Conservation (phyloP, 306 rosid genomes). For the Pachyrhizus erosus region DNA sequence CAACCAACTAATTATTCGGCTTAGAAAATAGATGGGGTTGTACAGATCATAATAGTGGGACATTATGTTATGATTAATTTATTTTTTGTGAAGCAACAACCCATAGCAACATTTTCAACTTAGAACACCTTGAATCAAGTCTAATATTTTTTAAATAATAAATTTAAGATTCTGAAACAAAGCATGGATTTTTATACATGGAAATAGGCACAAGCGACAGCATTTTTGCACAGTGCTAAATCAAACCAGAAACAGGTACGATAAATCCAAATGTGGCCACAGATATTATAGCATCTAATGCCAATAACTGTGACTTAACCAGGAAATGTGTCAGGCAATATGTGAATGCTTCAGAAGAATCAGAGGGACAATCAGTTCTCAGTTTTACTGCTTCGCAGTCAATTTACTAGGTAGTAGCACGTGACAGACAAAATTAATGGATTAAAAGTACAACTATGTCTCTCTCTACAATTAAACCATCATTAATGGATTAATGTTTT, state of each 20-base stretch:
- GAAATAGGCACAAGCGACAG: slow-evolving; percentile 26
- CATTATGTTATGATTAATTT: slow-evolving; percentile 34
- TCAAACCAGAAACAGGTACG: slow-evolving; percentile 38
- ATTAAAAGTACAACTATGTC: slow-evolving; percentile 18
- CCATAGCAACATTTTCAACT: too few species aligned
- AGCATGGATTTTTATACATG: slow-evolving; percentile 17
- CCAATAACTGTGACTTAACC: neutral
- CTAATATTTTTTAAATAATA: neutral
- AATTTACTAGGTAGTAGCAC: slow-evolving; percentile 18
- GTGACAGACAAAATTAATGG: neutral
- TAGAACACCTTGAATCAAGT: neutral
- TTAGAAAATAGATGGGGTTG: neutral
- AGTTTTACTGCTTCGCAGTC: slow-evolving; percentile 27
- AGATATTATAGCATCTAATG: slow-evolving; percentile 40
- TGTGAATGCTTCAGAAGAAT: slow-evolving; percentile 33
- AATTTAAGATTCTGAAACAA: slow-evolving; percentile 33
- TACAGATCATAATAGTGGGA: neutral
- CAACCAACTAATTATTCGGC: slow-evolving; percentile 14
- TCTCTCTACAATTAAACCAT: slow-evolving; percentile 18
- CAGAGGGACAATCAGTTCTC: slow-evolving; percentile 31
- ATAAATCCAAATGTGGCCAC: slow-evolving; percentile 39
- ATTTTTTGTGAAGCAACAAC: slow-evolving; percentile 35
- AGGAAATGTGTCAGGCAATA: slow-evolving; percentile 43
- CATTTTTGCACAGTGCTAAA: slow-evolving; percentile 19
- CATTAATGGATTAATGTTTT: slow-evolving; percentile 11